Evolutionary conservation across 2,329 filamentous ascomycete species (phyloP), one percentile per base, ranked within the genome.

Genomic region (Penicillium corylophilum): DNA sequence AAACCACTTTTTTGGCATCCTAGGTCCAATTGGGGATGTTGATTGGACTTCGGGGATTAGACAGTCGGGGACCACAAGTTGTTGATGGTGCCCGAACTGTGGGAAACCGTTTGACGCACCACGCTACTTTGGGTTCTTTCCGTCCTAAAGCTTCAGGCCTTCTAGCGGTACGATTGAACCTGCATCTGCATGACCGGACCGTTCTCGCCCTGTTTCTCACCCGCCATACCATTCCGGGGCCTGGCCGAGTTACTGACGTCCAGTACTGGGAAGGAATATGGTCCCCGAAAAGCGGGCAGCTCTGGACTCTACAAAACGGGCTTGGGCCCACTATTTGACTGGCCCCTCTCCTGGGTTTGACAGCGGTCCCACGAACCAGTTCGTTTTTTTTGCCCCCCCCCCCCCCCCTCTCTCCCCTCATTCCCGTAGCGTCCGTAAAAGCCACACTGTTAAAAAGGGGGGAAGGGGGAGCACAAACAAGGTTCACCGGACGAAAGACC

Each of bases 11-110:
- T 55, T 54, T 58, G 46, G 47, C 48, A 38, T 44, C 12, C 9
- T 23, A 20, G 13, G 13, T 5, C 22, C 9, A 4, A n/a, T 16
- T 20, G 15, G 3, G 20, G 22, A 23, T 12, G 26, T 4, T 54
- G 18, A 54, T 57, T 60, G 61, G 59, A 18, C 48, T 47, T 63
- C 61, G 61, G 61, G 59, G 54, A 62, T 63, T 49, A 61, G 41
- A 53, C 48, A n/a, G 13, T 63, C 61, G 61, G 61, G 61, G 57
- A 63, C 59, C 61, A 63, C 51, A 51, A 16, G 35, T 38, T 12
- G 31, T 40, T 40, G 26, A 57, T 61, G 59, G 61, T 59, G 28
- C 61, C 61, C 61, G 61, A 61, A 56, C 60, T 50, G 55, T 60
- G 50, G 55, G 51, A 53, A 61, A 54, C 59, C 59, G 55, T 63